A percentile compares a stretch with the other conserved stretches of the same genome.
Evolutionary conservation across 352 stramenopile genomes (phyloP).

Genomic region (Pythium graminicola): DNA sequence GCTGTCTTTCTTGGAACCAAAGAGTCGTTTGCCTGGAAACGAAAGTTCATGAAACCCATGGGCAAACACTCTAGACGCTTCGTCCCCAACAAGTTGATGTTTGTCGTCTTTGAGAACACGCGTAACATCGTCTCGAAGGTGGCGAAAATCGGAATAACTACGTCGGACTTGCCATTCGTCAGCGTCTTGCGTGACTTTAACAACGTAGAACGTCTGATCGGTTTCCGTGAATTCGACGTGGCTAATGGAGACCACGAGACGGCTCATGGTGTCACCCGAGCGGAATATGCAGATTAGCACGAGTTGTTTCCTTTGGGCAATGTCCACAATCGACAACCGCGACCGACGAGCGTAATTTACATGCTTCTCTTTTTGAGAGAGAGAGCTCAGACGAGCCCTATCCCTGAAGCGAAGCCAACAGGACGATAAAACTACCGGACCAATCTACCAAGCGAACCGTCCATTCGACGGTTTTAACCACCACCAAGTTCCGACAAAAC

Average conservation of each 20-base stretch:
- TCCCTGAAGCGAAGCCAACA: neutral
- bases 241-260: conserved; percentile 62
- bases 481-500: conserved; percentile 3
- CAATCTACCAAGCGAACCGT: no score
- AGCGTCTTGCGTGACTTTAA: conserved; percentile 65
- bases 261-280: conserved; percentile 40
- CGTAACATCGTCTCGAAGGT: conserved; percentile 57
- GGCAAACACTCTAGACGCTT: conserved; percentile 38
- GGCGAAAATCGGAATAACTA: conserved; percentile 68
- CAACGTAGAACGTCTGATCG: conserved; percentile 64
- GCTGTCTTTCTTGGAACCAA: conserved; percentile 58
- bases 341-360: neutral
- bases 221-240: conserved; percentile 72
- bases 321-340: conserved; percentile 20
- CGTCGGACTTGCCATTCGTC: conserved; percentile 68
- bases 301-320: no score
- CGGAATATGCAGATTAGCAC: neutral
- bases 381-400: conserved; percentile 4
- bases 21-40: conserved; percentile 62
- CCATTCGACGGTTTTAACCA: conserved; percentile 17
- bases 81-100: conserved; percentile 39
- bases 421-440: neutral
- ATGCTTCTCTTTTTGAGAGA: conserved; percentile 4
- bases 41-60: conserved; percentile 27
- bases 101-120: conserved; percentile 57